Conservation (phyloP, 2,329 filamentous ascomycete genomes). For the Diaporthe velutina region DNA sequence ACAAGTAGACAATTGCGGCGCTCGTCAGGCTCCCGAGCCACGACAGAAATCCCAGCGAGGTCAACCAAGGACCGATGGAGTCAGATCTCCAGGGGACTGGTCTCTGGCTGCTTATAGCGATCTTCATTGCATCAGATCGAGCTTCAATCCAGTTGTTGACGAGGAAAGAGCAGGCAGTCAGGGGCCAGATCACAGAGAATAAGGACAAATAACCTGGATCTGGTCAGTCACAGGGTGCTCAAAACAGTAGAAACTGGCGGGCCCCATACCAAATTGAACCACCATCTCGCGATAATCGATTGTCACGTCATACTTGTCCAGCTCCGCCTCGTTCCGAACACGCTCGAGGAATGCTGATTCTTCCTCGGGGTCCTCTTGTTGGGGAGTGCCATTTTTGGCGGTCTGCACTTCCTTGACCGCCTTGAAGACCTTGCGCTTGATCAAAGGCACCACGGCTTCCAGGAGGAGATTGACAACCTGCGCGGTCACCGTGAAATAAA, state of each 20-base stretch:
- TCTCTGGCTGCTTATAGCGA: constrained; percentile 88
- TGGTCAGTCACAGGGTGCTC: constrained; percentile 30
- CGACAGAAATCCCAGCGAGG: constrained; percentile 87
- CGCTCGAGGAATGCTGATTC: constrained; percentile 85
- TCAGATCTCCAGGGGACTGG: constrained; percentile 92
- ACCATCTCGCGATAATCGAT: constrained; percentile 94
- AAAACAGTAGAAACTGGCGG: not conserved
- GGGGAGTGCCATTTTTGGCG: constrained; percentile 61
- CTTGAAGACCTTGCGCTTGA: constrained; percentile 82
- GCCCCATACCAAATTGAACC: constrained; percentile 76
- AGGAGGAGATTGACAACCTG: constrained; percentile 90
- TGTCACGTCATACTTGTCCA: constrained; percentile 90
- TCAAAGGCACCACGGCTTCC: constrained; percentile 86
- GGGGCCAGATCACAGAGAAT: constrained; percentile 94
- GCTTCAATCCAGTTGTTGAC: constrained; percentile 98
- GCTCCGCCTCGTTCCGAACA: constrained; percentile 84
- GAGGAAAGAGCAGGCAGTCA: constrained; percentile 90
- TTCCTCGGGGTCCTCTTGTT: constrained; percentile 76
- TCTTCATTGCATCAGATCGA: constrained; percentile 93
- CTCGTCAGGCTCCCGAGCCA: constrained; percentile 94
- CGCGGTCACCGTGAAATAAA: constrained; percentile 95
- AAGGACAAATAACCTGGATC: constrained; percentile 83
- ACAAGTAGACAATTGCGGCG: constrained; percentile 90
- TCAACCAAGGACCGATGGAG: constrained; percentile 93
- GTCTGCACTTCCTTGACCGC: constrained; percentile 83